phyloP scores from a whole-genome alignment of 1,139 yeast species.

The Pichia sp. region DNA sequence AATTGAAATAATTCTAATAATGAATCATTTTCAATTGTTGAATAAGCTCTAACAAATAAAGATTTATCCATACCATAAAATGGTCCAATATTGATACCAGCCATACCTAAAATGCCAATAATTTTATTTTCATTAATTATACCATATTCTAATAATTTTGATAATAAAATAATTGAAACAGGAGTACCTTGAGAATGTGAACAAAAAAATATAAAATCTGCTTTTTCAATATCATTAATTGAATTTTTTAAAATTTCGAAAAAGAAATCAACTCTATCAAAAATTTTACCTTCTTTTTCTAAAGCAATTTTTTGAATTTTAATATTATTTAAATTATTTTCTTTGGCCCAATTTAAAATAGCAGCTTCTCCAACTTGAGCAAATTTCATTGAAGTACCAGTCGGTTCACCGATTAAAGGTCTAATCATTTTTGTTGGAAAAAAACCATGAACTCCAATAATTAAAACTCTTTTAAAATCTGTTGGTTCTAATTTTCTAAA shows the following conservation, averaged over 20 bases:
- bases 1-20: slow-evolving; percentile 80
- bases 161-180: slow-evolving; percentile 72
- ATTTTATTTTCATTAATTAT: slow-evolving; percentile 48
- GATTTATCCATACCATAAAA: slow-evolving; percentile 84
- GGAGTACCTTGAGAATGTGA: slow-evolving; percentile 97
- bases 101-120: slow-evolving; percentile 84
- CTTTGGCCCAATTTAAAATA: slow-evolving; percentile 64
- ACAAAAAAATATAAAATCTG: slow-evolving; percentile 83
- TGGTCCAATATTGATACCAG: slow-evolving; percentile 92
- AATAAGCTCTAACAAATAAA: slow-evolving; percentile 76
- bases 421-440: slow-evolving; percentile 83
- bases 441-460: slow-evolving; percentile 93
- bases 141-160: slow-evolving; percentile 65
- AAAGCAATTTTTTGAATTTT: slow-evolving; percentile 84
- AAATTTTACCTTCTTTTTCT: slow-evolving; percentile 87
- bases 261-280: slow-evolving; percentile 77
- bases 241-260: slow-evolving; percentile 66
- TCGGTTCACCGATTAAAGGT: slow-evolving; percentile 85
- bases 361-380: slow-evolving; percentile 82
- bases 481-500: slow-evolving; percentile 26
- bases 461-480: slow-evolving; percentile 47
- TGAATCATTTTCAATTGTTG: slow-evolving; percentile 85
- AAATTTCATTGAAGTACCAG: slow-evolving; percentile 84
- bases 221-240: slow-evolving; percentile 60
- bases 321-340: slow-evolving; percentile 43